Conservation (phyloP, 106 monocot genomes). For the Acorus calamus region DNA sequence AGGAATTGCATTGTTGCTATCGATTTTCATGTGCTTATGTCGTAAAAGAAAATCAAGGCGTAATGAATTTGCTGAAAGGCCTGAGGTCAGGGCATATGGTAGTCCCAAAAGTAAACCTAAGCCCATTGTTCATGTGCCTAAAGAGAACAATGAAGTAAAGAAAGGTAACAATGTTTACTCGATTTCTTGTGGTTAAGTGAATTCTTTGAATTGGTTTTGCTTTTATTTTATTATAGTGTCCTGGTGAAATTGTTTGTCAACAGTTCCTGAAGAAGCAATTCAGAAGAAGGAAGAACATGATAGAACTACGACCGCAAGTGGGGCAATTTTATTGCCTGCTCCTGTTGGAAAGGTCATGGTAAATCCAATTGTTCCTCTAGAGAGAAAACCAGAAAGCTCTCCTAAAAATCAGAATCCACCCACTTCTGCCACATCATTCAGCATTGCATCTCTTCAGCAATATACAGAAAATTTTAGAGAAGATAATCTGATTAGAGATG, state of each 20-base stretch:
- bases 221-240: slow-evolving; percentile 1
- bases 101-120: slow-evolving; percentile 23
- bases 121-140: slow-evolving; percentile 17
- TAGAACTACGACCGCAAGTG: slow-evolving; percentile 19
- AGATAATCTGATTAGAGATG: slow-evolving; percentile 73
- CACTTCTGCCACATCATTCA: slow-evolving; percentile 59
- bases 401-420: slow-evolving; percentile 6
- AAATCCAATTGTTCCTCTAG: slow-evolving; percentile 25
- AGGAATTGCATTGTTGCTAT: slow-evolving; percentile 38
- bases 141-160: slow-evolving; percentile 23
- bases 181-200: too few species aligned
- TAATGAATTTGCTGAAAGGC: slow-evolving; percentile 25
- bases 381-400: slow-evolving; percentile 2
- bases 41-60: slow-evolving; percentile 48
- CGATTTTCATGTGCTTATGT: slow-evolving; percentile 41
- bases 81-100: slow-evolving; percentile 15
- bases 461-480: slow-evolving; percentile 89
- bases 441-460: slow-evolving; percentile 89
- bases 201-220: too few species aligned
- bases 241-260: background rate
- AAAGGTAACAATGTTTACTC: slow-evolving; percentile 23
- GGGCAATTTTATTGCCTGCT: slow-evolving; percentile 25
- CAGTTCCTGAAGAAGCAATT: slow-evolving; percentile 19
- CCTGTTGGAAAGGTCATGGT: slow-evolving; percentile 42
- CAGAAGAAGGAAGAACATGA: slow-evolving; percentile 30